A percentile compares a stretch with the other conserved stretches of the same genome.
Evolutionary conservation across 169 alveolate species (phyloP).

Genomic region (Babesia gibsoni): DNA sequence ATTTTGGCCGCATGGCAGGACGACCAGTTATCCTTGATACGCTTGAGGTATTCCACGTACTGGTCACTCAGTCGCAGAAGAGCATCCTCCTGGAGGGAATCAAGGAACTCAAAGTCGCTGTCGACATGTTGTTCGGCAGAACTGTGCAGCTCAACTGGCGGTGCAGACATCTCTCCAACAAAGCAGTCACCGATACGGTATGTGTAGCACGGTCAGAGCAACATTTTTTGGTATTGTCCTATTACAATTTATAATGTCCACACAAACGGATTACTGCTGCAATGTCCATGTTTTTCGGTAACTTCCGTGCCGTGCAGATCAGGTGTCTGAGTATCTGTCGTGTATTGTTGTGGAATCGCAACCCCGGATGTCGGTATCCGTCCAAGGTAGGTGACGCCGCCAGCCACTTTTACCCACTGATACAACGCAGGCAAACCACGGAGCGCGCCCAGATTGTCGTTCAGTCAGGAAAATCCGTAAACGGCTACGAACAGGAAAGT

Average conservation of each 20-base stretch:
- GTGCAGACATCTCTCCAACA: too few species aligned
- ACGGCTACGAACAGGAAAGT: constrained; percentile 62
- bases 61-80: constrained; percentile 48
- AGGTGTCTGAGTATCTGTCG: constrained; percentile 18
- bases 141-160: too few species aligned
- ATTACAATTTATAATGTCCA: too few species aligned
- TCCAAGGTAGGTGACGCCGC: constrained; percentile 26
- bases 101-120: constrained; percentile 33
- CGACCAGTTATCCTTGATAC: constrained; percentile 79
- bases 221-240: too few species aligned
- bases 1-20: constrained; percentile 81
- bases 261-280: too few species aligned
- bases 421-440: constrained; percentile 55
- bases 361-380: constrained; percentile 59
- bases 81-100: constrained; percentile 1
- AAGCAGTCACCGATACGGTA: too few species aligned
- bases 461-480: constrained; percentile 57
- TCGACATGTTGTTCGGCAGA: constrained; percentile 7
- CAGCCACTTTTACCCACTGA: not conserved
- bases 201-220: too few species aligned
- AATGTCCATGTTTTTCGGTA: constrained; percentile 5
- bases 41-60: constrained; percentile 64
- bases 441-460: constrained; percentile 61
- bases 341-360: constrained; percentile 48
- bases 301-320: not conserved